A percentile compares a stretch with the other conserved stretches of the same genome.
phyloP scores from a whole-genome alignment of 495 filamentous ascomycete species.

The Aspergillus conjunctus region DNA sequence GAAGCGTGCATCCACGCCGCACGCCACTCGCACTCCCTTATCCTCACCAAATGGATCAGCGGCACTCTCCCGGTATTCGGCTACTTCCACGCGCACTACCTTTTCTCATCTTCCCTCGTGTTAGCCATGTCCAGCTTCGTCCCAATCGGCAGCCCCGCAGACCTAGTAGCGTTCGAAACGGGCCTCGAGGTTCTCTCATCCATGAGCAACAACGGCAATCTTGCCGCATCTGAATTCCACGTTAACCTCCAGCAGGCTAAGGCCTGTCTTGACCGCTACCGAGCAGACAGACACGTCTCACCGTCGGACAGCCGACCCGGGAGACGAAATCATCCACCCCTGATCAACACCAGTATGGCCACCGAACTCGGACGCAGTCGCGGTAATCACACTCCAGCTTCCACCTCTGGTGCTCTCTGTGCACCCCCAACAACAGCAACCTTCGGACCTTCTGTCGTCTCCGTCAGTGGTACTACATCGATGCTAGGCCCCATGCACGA shows the following conservation, averaged over 20 bases:
- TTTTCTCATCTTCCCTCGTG: slow-evolving; percentile 46
- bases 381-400: neutral
- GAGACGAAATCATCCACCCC: neutral
- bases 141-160: slow-evolving; percentile 39
- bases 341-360: neutral
- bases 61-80: slow-evolving; percentile 48
- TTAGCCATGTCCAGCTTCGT: slow-evolving; percentile 49
- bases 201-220: slow-evolving; percentile 47
- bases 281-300: slow-evolving; percentile 16
- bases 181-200: slow-evolving; percentile 42
- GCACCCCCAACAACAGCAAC: neutral
- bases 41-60: slow-evolving; percentile 48
- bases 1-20: slow-evolving; percentile 51
- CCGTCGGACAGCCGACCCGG: slow-evolving; percentile 1
- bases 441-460: neutral
- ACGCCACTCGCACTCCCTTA: slow-evolving; percentile 45
- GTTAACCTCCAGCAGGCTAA: slow-evolving; percentile 42
- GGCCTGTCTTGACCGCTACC: slow-evolving; percentile 35
- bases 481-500: neutral
- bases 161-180: slow-evolving; percentile 42
- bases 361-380: neutral
- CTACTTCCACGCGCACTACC: slow-evolving; percentile 51
- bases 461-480: neutral
- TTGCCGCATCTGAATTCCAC: slow-evolving; percentile 46
- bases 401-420: neutral